Percentiles rank a stretch among this genome's conserved stretches.
Evolutionary conservation across 352 stramenopile species (phyloP).

Genomic region (Bremia lactucae): DNA sequence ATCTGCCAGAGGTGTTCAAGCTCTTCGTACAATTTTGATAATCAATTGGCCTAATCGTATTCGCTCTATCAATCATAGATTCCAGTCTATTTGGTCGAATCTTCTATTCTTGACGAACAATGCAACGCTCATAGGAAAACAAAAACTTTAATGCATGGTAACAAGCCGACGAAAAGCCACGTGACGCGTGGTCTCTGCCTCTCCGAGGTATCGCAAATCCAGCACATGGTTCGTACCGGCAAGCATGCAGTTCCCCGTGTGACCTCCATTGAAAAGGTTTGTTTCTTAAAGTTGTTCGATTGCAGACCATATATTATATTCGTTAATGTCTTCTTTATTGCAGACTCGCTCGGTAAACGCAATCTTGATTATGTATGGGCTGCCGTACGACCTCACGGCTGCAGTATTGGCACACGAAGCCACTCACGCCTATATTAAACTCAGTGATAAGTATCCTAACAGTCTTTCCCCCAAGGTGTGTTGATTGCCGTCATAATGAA

Average conservation of each 20-base stretch:
- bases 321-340: background rate
- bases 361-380: slow-evolving; percentile 59
- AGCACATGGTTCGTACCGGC: slow-evolving; percentile 35
- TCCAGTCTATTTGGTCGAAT: slow-evolving; percentile 57
- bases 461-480: slow-evolving; percentile 30
- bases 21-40: background rate
- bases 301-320: too few species aligned
- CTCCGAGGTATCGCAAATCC: slow-evolving; percentile 43
- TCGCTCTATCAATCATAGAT: slow-evolving; percentile 18
- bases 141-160: slow-evolving; percentile 17
- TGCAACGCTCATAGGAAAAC: slow-evolving; percentile 20
- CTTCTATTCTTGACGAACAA: slow-evolving; percentile 42
- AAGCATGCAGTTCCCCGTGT: slow-evolving; percentile 29
- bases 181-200: slow-evolving; percentile 45
- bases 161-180: slow-evolving; percentile 22
- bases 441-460: slow-evolving; percentile 57
- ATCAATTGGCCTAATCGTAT: background rate
- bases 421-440: slow-evolving; percentile 65
- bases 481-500: background rate
- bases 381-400: slow-evolving; percentile 65
- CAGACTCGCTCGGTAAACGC: slow-evolving; percentile 58
- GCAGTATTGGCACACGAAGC: slow-evolving; percentile 64
- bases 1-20: slow-evolving; percentile 34
- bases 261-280: slow-evolving; percentile 41
- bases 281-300: too few species aligned